These are phyloP conservation scores for Tephrocybe sp. DNA, from an alignment of 768 basidiomycete genomes.

Conservation along the genomic window DNA sequence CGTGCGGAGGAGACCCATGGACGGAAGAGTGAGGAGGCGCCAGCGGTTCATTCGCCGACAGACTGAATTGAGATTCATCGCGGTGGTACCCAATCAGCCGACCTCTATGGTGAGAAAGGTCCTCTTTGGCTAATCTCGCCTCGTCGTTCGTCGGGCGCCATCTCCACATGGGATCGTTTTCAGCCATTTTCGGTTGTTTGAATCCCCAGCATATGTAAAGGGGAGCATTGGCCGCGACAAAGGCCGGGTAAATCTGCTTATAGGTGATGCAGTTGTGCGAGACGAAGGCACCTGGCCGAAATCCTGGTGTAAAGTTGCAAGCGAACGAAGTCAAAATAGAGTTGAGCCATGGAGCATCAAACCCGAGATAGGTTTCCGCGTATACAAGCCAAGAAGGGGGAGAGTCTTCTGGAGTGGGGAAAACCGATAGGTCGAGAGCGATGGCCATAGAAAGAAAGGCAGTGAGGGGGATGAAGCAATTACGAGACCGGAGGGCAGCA, in stretches of 20 bases:
- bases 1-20: too few relatives aligned
- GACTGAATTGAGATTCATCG: too few relatives aligned
- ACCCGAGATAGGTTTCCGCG: background rate
- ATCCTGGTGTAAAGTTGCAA: background rate
- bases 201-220: background rate
- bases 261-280: background rate
- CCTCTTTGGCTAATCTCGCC: too few relatives aligned
- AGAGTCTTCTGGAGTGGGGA: background rate
- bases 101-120: too few relatives aligned
- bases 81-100: too few relatives aligned
- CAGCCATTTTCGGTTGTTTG: background rate
- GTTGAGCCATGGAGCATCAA: background rate
- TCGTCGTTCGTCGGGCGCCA: too few relatives aligned
- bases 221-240: background rate
- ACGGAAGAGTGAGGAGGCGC: too few relatives aligned
- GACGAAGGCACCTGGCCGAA: background rate
- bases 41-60: too few relatives aligned
- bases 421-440: background rate
- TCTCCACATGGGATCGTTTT: too few relatives aligned
- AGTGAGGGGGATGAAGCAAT: background rate
- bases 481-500: background rate
- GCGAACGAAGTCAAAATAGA: background rate
- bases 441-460: conserved; percentile 7
- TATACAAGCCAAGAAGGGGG: conserved; percentile 3
- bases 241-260: background rate